Evolutionary conservation across 768 basidiomycete genomes (phyloP).

Genomic region (Mycena amicta): DNA sequence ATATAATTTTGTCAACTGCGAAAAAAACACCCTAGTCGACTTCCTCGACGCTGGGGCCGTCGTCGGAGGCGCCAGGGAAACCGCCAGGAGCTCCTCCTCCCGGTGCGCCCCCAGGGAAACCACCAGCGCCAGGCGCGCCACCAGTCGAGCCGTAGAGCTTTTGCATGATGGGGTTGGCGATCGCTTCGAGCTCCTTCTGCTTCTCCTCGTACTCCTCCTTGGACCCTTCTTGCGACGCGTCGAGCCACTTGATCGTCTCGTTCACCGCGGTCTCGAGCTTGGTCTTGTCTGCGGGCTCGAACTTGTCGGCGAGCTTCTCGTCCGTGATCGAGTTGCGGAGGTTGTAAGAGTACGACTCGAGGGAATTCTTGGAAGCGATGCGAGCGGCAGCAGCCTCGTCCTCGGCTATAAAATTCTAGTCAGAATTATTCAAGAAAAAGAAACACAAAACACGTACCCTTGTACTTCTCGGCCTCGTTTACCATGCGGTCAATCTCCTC

Average conservation of each 20-base stretch:
- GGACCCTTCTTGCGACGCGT: conserved; percentile 83
- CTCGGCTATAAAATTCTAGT: conserved; percentile 54
- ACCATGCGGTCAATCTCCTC: conserved; percentile 99
- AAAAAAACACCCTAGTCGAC: conserved; percentile 60
- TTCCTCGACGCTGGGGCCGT: conserved; percentile 90
- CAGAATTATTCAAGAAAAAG: conserved; percentile 18
- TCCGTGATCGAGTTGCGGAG: conserved; percentile 87
- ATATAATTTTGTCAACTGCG: background rate
- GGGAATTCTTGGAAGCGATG: conserved; percentile 84
- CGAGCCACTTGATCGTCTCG: conserved; percentile 86
- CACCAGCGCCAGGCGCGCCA: conserved; percentile 57
- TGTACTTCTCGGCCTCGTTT: conserved; percentile 90
- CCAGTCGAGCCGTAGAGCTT: conserved; percentile 80
- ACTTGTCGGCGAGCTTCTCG: conserved; percentile 86
- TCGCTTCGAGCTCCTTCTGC: conserved; percentile 88
- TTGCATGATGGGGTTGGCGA: conserved; percentile 76
- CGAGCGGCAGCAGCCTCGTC: conserved; percentile 85
- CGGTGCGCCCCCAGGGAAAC: conserved; percentile 51
- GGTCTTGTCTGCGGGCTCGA: conserved; percentile 82
- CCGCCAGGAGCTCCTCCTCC: conserved; percentile 54
- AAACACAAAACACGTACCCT: conserved; percentile 51
- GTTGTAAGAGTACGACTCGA: conserved; percentile 96
- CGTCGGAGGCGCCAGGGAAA: conserved; percentile 72
- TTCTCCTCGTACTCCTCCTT: conserved; percentile 93
- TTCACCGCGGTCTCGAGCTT: conserved; percentile 82